phyloP scores from a whole-genome alignment of 495 filamentous ascomycete genomes.

The Geoglossum glabrum region DNA sequence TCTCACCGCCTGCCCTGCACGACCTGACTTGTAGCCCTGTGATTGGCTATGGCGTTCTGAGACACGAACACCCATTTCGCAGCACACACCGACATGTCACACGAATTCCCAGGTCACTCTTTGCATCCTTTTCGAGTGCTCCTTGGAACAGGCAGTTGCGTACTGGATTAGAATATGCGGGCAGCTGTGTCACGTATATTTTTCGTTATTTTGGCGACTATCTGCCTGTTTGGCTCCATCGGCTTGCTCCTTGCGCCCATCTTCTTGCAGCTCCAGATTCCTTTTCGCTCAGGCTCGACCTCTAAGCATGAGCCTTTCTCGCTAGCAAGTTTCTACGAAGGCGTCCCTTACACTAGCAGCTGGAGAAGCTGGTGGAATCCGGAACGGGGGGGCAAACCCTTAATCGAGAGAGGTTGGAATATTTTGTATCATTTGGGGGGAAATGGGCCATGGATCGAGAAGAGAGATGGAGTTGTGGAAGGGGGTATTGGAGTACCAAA shows the following conservation, averaged over 20 bases:
- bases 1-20: background rate
- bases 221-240: constrained; percentile 26
- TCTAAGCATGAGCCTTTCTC: background rate
- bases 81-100: background rate
- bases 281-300: constrained; percentile 7
- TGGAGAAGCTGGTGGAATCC: constrained; percentile 16
- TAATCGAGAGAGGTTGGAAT: constrained; percentile 23
- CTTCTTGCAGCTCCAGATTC: constrained; percentile 11
- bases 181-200: background rate
- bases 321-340: background rate
- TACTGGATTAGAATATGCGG: background rate
- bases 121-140: background rate
- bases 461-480: constrained; percentile 21
- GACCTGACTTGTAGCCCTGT: background rate
- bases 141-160: background rate
- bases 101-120: background rate
- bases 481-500: constrained; percentile 24
- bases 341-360: constrained; percentile 8
- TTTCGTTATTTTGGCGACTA: constrained; percentile 19
- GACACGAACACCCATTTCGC: background rate
- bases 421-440: constrained; percentile 36
- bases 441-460: constrained; percentile 39
- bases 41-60: background rate
- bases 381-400: constrained; percentile 1
- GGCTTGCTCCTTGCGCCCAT: constrained; percentile 22